Conservation (phyloP, 257 asterid species). For the Solanum peruvianum region DNA sequence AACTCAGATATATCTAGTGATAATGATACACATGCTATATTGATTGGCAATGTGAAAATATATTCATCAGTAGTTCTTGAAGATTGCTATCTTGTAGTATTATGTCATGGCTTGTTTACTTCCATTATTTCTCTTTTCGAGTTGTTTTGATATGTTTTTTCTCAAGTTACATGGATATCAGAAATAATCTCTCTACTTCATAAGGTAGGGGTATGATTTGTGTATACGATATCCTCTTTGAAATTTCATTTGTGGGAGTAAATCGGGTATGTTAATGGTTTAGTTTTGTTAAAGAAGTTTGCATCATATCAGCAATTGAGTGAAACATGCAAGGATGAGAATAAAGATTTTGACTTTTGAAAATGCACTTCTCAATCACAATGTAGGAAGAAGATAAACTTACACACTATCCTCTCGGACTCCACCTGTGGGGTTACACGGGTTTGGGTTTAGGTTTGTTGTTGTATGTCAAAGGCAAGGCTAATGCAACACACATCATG, state of each 20-base stretch:
- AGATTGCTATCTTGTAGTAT: background rate
- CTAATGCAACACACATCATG: background rate
- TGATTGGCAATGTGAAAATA: background rate
- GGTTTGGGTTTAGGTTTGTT: background rate
- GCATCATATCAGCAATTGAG: background rate
- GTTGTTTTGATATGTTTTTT: background rate
- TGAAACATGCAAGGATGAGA: background rate
- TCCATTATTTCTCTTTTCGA: background rate
- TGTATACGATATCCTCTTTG: background rate
- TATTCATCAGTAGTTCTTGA: background rate
- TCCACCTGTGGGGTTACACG: rapidly evolving
- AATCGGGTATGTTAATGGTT: background rate
- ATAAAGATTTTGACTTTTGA: rapidly evolving
- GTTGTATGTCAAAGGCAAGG: background rate
- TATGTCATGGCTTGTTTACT: background rate
- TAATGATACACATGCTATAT: background rate
- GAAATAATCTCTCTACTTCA: background rate
- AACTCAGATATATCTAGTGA: background rate
- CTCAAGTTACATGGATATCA: background rate
- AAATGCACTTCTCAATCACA: background rate
- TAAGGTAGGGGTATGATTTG: background rate
- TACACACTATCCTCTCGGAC: background rate
- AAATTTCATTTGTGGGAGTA: background rate
- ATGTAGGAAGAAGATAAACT: background rate
- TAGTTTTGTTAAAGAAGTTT: background rate